These are phyloP conservation scores for Venturia oleaginea DNA, from an alignment of 2,329 filamentous ascomycete species.

Conservation along the genomic window DNA sequence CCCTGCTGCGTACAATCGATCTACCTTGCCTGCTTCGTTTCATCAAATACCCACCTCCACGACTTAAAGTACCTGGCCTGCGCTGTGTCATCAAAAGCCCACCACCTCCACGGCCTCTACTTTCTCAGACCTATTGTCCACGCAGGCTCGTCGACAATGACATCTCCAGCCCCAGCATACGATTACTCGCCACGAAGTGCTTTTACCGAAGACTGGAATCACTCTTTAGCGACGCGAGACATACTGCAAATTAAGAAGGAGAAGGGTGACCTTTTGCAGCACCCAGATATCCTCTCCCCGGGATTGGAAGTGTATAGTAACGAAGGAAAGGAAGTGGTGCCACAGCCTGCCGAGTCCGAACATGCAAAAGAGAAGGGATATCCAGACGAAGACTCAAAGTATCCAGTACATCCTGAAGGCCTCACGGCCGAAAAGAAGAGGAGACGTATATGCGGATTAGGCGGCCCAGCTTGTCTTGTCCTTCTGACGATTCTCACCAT, in stretches of 20 bases:
- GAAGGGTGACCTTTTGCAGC: not conserved
- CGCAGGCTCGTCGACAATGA: not conserved
- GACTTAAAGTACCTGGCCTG: not conserved
- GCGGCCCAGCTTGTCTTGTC: not conserved
- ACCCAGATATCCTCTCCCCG: conserved; percentile 11
- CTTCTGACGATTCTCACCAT: not conserved
- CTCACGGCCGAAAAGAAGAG: not conserved
- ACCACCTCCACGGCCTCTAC: not conserved
- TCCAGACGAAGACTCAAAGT: conserved; percentile 1
- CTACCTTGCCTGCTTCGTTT: not conserved
- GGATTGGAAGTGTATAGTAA: conserved; percentile 9
- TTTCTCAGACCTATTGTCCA: not conserved
- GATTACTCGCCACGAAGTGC: not conserved
- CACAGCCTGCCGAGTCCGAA: not conserved
- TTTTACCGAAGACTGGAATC: conserved; percentile 7
- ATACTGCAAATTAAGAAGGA: not conserved
- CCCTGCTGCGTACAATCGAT: not conserved
- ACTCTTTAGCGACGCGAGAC: not conserved
- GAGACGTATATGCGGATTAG: conserved; percentile 7
- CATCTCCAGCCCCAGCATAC: conserved; percentile 9
- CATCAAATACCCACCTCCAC: not conserved
- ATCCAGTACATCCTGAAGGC: not conserved
- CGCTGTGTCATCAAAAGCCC: not conserved
- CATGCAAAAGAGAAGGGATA: not conserved
- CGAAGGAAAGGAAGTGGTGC: conserved; percentile 13